Evolutionary conservation across 768 basidiomycete species (phyloP).

Genomic region (Rossbeevera mucosa): DNA sequence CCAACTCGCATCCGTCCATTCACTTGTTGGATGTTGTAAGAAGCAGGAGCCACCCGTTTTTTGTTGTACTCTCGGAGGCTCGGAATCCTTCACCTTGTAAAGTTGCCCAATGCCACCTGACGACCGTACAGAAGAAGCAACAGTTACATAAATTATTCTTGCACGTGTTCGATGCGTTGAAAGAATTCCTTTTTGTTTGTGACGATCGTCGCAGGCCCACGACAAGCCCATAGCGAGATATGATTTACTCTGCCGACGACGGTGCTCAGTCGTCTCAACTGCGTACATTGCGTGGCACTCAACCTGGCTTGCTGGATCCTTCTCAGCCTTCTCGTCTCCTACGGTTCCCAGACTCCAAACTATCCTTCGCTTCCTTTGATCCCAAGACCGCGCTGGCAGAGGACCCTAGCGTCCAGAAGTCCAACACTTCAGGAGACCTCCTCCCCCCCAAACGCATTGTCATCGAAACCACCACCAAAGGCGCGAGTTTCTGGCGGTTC

Average conservation of each 20-base stretch:
- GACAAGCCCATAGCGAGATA: not conserved
- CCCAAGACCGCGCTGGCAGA: slow-evolving; percentile 56
- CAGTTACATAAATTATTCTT: not conserved
- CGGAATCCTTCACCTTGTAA: not conserved
- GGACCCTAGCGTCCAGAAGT: slow-evolving; percentile 36
- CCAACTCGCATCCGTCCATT: not conserved
- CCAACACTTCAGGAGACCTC: slow-evolving; percentile 43
- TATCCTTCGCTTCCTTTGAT: slow-evolving; percentile 76
- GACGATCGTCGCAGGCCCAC: not conserved
- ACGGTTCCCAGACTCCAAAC: slow-evolving; percentile 50
- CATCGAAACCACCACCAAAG: slow-evolving; percentile 58
- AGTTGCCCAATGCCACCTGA: not conserved
- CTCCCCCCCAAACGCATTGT: slow-evolving; percentile 68
- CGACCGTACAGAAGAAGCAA: not conserved
- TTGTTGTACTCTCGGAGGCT: too few relatives aligned
- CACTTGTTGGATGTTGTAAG: not conserved
- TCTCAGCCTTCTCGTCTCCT: slow-evolving; percentile 59
- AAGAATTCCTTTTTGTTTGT: slow-evolving; percentile 3
- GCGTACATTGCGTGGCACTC: slow-evolving; percentile 36
- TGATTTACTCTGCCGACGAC: slow-evolving; percentile 11
- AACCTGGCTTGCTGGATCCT: slow-evolving; percentile 63
- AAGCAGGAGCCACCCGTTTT: too few relatives aligned
- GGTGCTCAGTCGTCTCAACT: slow-evolving; percentile 9
- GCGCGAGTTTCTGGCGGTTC: slow-evolving; percentile 65
- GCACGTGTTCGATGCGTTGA: slow-evolving; percentile 19